Evolutionary conservation across 2,329 filamentous ascomycete species (phyloP).

Genomic region (Lachnellula cervina): DNA sequence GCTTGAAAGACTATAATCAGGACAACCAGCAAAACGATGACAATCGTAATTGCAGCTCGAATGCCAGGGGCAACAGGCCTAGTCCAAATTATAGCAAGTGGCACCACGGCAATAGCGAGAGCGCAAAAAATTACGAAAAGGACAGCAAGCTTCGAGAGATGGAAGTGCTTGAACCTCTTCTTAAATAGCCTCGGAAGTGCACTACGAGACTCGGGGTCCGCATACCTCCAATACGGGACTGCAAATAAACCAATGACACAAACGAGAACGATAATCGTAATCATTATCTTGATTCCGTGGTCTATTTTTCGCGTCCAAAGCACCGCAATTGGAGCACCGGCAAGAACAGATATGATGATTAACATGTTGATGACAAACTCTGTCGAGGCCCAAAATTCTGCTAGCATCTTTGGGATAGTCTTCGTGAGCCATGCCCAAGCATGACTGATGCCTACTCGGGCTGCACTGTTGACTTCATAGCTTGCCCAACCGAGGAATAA

Average conservation of each 20-base stretch:
- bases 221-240: neutral
- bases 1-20: neutral
- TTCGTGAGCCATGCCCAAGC: neutral
- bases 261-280: neutral
- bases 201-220: neutral
- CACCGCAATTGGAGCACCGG: neutral
- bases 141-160: neutral
- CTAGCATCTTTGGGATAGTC: neutral
- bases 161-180: neutral
- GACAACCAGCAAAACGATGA: neutral
- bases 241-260: neutral
- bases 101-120: neutral
- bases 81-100: neutral
- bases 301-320: constrained; percentile 1
- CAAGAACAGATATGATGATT: neutral
- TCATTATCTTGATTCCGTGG: neutral
- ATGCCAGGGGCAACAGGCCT: neutral
- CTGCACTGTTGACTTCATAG: neutral
- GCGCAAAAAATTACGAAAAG: neutral
- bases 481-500: constrained; percentile 4
- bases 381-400: neutral
- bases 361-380: neutral
- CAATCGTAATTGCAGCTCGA: neutral
- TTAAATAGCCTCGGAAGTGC: neutral
- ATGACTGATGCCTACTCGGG: neutral